Conservation (phyloP, 495 filamentous ascomycete species). For the Xylaria grammica region DNA sequence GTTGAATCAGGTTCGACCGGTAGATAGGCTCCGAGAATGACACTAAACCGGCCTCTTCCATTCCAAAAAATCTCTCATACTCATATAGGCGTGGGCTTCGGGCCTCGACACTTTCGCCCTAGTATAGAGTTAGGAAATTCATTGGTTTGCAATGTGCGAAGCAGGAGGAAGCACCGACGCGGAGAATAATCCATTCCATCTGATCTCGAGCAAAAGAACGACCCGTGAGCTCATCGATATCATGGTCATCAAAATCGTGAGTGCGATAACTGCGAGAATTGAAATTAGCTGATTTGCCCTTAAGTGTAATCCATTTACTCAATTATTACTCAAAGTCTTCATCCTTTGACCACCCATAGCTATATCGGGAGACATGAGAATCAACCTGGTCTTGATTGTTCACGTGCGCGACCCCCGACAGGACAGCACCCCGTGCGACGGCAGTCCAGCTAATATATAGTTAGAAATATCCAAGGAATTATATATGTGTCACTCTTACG, state of each 20-base stretch:
- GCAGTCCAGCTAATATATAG: background rate
- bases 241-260: background rate
- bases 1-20: background rate
- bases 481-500: background rate
- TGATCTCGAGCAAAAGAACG: slow-evolving; percentile 8
- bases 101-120: slow-evolving; percentile 13
- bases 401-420: background rate
- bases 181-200: slow-evolving; percentile 10
- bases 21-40: slow-evolving; percentile 13
- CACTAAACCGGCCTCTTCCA: background rate
- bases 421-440: slow-evolving; percentile 6
- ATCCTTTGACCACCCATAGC: slow-evolving; percentile 1
- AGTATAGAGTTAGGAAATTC: background rate
- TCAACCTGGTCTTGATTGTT: background rate
- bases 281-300: background rate
- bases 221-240: background rate
- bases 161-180: background rate
- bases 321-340: slow-evolving; percentile 8
- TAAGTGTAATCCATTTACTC: background rate
- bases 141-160: background rate
- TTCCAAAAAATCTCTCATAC: slow-evolving; percentile 10
- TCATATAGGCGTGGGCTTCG: background rate
- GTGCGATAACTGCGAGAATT: background rate
- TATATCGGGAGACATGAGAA: slow-evolving; percentile 16
- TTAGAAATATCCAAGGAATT: background rate